These are phyloP conservation scores for Emergomyces orientalis DNA, from an alignment of 2,329 filamentous ascomycete genomes.

Conservation along the genomic window DNA sequence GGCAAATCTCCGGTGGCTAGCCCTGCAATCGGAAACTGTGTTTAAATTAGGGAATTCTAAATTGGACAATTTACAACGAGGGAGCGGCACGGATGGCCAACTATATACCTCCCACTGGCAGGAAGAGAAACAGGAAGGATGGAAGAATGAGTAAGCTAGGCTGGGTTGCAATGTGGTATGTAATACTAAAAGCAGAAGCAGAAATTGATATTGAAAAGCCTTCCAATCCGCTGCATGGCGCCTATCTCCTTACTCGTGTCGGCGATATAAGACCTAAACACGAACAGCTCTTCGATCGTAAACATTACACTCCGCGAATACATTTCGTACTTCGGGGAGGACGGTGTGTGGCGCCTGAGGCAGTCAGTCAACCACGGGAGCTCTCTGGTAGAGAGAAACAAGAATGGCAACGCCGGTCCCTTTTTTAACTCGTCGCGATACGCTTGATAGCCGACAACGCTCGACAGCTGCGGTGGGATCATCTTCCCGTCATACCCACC, in stretches of 20 bases:
- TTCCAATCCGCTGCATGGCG: background rate
- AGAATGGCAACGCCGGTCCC: background rate
- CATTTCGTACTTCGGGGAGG: background rate
- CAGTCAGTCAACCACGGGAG: background rate
- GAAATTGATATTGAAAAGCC: background rate
- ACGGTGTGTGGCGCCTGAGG: background rate
- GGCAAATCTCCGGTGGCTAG: background rate
- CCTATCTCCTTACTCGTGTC: background rate
- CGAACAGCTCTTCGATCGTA: background rate
- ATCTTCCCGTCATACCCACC: background rate
- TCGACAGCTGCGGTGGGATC: background rate
- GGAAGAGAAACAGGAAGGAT: slow-evolving; percentile 3
- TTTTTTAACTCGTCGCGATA: background rate
- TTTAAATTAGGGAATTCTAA: background rate
- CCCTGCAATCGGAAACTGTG: background rate
- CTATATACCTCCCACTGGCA: background rate
- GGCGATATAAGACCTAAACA: background rate
- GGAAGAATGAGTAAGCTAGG: background rate
- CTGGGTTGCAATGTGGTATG: background rate
- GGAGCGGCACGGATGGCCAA: background rate
- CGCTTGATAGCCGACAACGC: background rate
- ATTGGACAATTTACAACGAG: background rate
- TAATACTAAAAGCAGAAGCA: slow-evolving; percentile 2
- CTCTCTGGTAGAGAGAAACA: slow-evolving; percentile 3
- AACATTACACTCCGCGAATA: background rate